Evolutionary conservation across 306 rosid species (phyloP).

Genomic region (Fagus sylvatica): DNA sequence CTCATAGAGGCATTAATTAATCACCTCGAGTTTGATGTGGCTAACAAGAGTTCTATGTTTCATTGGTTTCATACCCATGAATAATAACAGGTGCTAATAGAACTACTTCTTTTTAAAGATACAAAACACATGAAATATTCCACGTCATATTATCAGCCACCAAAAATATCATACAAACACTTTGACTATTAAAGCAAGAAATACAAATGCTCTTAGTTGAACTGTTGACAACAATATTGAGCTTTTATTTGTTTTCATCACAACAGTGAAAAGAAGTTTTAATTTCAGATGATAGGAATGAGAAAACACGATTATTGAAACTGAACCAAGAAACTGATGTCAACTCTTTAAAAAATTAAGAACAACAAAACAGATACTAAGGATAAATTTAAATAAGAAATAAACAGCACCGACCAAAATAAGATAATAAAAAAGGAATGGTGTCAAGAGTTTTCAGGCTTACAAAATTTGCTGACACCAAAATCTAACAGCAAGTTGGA

Average conservation of each 20-base stretch:
- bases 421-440: too few relatives aligned
- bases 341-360: background rate
- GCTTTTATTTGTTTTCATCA: background rate
- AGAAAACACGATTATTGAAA: slow-evolving; percentile 1
- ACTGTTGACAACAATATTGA: background rate
- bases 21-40: background rate
- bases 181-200: background rate
- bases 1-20: background rate
- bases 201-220: background rate
- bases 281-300: background rate
- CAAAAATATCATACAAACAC: slow-evolving; percentile 1
- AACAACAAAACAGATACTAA: background rate
- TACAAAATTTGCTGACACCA: background rate
- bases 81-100: background rate
- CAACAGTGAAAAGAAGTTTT: background rate
- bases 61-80: background rate
- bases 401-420: background rate
- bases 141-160: background rate
- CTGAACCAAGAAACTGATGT: background rate
- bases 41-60: background rate
- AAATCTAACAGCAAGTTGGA: background rate
- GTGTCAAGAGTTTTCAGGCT: too few relatives aligned
- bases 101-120: background rate
- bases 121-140: background rate
- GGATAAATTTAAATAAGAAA: background rate